Evolutionary conservation across 805 yeast species (phyloP).

Genomic region (Limtongia smithiae): DNA sequence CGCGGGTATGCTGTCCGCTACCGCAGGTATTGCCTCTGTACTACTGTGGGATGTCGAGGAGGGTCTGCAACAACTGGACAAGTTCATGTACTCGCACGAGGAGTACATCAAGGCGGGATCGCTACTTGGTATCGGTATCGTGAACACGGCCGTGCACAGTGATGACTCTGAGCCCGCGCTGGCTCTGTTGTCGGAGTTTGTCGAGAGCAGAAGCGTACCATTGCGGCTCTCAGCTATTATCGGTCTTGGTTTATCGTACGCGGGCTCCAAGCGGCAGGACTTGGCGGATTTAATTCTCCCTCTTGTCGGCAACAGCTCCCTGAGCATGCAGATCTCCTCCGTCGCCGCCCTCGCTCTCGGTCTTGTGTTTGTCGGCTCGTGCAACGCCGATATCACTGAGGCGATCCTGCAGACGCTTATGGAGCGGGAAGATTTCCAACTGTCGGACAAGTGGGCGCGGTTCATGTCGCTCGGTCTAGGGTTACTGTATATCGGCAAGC

Average conservation of each 20-base stretch:
- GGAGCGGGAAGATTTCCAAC: conserved; percentile 75
- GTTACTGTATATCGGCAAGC: conserved; percentile 84
- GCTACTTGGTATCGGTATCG: conserved; percentile 87
- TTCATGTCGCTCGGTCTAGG: conserved; percentile 92
- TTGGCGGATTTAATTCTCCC: conserved; percentile 75
- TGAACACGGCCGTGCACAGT: conserved; percentile 89
- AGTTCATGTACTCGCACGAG: conserved; percentile 79
- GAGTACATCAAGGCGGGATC: conserved; percentile 95
- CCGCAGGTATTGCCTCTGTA: conserved; percentile 86
- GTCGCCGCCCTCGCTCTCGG: conserved; percentile 90
- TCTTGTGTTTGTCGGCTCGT: conserved; percentile 91
- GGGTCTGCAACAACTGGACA: conserved; percentile 86
- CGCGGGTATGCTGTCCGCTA: conserved; percentile 83
- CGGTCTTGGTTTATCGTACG: conserved; percentile 91
- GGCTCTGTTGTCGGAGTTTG: conserved; percentile 75
- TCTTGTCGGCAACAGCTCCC: conserved; percentile 69
- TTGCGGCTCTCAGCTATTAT: conserved; percentile 78
- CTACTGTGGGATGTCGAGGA: conserved; percentile 87
- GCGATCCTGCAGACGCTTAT: conserved; percentile 83
- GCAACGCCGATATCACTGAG: conserved; percentile 92
- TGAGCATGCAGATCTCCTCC: conserved; percentile 73
- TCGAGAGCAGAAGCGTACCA: conserved; percentile 57
- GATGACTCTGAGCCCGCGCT: conserved; percentile 85
- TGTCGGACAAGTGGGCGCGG: conserved; percentile 80
- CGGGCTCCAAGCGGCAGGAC: conserved; percentile 88